phyloP scores from a whole-genome alignment of 2,329 filamentous ascomycete species.

The Helotiales sp. region DNA sequence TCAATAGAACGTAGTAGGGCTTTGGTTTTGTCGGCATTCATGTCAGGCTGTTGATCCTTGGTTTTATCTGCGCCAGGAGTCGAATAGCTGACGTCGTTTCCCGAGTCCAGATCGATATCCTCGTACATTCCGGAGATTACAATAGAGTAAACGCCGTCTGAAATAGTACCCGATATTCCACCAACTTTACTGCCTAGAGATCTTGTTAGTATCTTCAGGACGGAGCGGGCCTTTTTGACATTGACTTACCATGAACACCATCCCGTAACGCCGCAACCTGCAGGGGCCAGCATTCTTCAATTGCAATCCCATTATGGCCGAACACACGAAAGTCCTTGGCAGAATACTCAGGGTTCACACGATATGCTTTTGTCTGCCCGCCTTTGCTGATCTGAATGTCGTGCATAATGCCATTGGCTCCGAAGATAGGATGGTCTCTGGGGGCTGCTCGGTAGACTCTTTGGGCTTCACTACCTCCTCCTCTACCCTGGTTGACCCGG shows the following conservation, averaged over 20 bases:
- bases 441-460: background rate
- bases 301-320: background rate
- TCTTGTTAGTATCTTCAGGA: background rate
- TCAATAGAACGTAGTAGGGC: background rate
- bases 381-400: background rate
- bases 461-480: too few species aligned
- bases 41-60: background rate
- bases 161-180: background rate
- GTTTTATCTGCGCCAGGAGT: background rate
- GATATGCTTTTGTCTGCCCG: background rate
- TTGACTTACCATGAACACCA: conserved; percentile 5
- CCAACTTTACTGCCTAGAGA: background rate
- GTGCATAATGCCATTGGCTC: background rate
- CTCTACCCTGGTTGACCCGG: too few species aligned
- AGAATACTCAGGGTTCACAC: background rate
- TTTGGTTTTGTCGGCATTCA: background rate
- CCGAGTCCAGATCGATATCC: background rate
- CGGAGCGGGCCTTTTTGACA: too few species aligned
- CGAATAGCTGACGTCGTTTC: background rate
- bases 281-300: background rate
- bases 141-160: background rate
- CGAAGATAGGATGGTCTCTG: background rate
- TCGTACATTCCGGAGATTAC: background rate
- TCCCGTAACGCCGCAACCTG: conserved; percentile 2
- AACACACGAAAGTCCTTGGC: background rate